Evolutionary conservation across 352 stramenopile genomes (phyloP).

Genomic region (Phytopythium cucurbitacearum): DNA sequence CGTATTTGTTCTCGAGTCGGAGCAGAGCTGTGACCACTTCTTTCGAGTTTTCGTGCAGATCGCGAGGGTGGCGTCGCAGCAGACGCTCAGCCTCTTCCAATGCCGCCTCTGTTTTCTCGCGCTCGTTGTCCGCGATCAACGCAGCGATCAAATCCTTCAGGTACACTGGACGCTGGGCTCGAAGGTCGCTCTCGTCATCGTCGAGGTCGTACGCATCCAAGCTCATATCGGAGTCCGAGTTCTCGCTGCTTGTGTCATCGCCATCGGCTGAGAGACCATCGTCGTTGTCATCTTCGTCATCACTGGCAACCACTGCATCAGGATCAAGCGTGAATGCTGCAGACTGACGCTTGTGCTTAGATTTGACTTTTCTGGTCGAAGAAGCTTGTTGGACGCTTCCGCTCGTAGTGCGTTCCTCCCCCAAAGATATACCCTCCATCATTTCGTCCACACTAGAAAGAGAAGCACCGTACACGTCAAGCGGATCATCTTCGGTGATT

Average conservation of each 20-base stretch:
- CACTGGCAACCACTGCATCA: slow-evolving; percentile 57
- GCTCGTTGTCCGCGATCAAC: slow-evolving; percentile 53
- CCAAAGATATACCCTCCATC: no score
- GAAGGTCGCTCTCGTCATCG: slow-evolving; percentile 68
- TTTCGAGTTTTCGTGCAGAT: slow-evolving; percentile 56
- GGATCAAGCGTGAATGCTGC: slow-evolving; percentile 36
- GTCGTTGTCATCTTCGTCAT: slow-evolving; percentile 19
- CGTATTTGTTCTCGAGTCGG: slow-evolving; percentile 73
- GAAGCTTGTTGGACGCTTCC: no score
- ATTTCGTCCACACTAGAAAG: slow-evolving; percentile 6
- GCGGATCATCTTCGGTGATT: slow-evolving; percentile 33
- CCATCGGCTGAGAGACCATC: slow-evolving; percentile 8
- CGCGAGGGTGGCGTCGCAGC: slow-evolving; percentile 45
- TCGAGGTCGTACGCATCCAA: slow-evolving; percentile 61
- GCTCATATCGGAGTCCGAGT: slow-evolving; percentile 68
- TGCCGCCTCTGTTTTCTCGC: slow-evolving; percentile 47
- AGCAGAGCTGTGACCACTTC: slow-evolving; percentile 52
- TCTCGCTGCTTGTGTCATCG: slow-evolving; percentile 18
- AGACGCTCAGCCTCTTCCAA: slow-evolving; percentile 51
- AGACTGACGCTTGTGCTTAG: background rate
- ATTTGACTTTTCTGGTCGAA: slow-evolving; percentile 1
- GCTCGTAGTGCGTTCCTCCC: no score
- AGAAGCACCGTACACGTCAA: slow-evolving; percentile 27
- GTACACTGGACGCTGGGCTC: slow-evolving; percentile 53
- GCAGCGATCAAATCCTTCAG: slow-evolving; percentile 59